These are phyloP conservation scores for Bifiguratus adelaidae DNA, from an alignment of 192 early-diverging fungal genomes.

Conservation along the genomic window DNA sequence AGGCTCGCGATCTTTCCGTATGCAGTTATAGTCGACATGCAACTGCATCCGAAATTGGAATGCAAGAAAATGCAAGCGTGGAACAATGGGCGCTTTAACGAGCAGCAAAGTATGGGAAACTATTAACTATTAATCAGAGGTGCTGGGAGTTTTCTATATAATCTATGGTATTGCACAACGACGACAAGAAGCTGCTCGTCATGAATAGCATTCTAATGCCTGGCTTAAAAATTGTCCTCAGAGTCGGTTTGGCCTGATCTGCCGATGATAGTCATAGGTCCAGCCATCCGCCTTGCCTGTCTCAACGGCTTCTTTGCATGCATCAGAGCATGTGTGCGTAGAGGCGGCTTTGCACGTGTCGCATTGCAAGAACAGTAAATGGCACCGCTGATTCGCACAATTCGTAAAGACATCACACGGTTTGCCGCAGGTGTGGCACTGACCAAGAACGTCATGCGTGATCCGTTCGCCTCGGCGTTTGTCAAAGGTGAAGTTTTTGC, in stretches of 20 bases:
- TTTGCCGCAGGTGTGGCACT: constrained; percentile 57
- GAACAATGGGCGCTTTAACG: too few relatives aligned
- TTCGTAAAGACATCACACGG: constrained; percentile 57
- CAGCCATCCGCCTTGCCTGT: constrained; percentile 10
- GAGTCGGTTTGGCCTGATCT: constrained; percentile 11
- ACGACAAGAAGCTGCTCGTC: too few relatives aligned
- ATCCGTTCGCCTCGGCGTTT: constrained; percentile 59
- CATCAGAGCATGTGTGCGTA: constrained; percentile 26
- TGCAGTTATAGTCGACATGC: too few relatives aligned
- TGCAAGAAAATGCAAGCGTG: too few relatives aligned
- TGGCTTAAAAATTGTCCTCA: too few relatives aligned
- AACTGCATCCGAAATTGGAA: too few relatives aligned
- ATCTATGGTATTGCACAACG: too few relatives aligned
- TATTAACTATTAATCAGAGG: too few relatives aligned
- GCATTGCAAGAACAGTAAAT: constrained; percentile 65
- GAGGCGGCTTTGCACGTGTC: constrained; percentile 29
- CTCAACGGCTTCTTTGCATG: constrained; percentile 27
- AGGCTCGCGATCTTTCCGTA: too few relatives aligned
- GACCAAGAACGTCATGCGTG: constrained; percentile 45
- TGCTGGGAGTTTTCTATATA: too few relatives aligned
- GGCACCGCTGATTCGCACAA: constrained; percentile 54
- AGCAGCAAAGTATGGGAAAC: too few relatives aligned
- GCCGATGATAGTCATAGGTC: constrained; percentile 15
- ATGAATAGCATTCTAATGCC: too few relatives aligned
- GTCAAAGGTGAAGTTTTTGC: constrained; percentile 77